Conservation (phyloP, 1,139 yeast genomes). For the Debaryomycetaceae sp. region DNA sequence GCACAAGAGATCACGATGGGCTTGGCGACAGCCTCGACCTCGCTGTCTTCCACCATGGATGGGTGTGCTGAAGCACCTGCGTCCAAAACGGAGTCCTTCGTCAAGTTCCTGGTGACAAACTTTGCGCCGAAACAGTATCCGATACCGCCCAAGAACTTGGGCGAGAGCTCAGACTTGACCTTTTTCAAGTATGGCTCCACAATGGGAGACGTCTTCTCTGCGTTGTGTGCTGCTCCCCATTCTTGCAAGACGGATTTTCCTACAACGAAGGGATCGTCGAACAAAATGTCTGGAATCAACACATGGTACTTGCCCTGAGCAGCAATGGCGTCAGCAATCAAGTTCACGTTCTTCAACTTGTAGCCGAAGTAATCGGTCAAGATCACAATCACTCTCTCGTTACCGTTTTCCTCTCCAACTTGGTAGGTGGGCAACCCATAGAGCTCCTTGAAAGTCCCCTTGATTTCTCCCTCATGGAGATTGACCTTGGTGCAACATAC, state of each 20-base stretch:
- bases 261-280: conserved; percentile 45
- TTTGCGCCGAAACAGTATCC: conserved; percentile 91
- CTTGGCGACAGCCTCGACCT: conserved; percentile 50
- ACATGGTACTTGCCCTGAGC: conserved; percentile 57
- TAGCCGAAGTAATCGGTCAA: conserved; percentile 70
- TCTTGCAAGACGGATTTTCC: conserved; percentile 21
- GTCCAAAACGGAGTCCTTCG: conserved; percentile 44
- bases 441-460: conserved; percentile 39
- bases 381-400: conserved; percentile 52
- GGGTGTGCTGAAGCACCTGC: conserved; percentile 83
- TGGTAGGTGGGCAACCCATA: conserved; percentile 54
- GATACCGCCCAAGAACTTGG: conserved; percentile 54
- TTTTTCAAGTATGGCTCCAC: conserved; percentile 40
- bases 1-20: conserved; percentile 75
- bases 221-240: conserved; percentile 57
- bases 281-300: conserved; percentile 68
- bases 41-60: conserved; percentile 62
- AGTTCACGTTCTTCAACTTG: conserved; percentile 48
- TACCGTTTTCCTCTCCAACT: conserved; percentile 43
- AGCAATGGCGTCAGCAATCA: conserved; percentile 72
- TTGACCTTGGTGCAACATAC: conserved; percentile 43
- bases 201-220: conserved; percentile 39
- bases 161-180: conserved; percentile 42
- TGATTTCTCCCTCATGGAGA: conserved; percentile 50
- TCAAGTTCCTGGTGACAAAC: conserved; percentile 52